These are phyloP conservation scores for Geotrichum siamense DNA, from an alignment of 1,139 yeast genomes.

Conservation along the genomic window DNA sequence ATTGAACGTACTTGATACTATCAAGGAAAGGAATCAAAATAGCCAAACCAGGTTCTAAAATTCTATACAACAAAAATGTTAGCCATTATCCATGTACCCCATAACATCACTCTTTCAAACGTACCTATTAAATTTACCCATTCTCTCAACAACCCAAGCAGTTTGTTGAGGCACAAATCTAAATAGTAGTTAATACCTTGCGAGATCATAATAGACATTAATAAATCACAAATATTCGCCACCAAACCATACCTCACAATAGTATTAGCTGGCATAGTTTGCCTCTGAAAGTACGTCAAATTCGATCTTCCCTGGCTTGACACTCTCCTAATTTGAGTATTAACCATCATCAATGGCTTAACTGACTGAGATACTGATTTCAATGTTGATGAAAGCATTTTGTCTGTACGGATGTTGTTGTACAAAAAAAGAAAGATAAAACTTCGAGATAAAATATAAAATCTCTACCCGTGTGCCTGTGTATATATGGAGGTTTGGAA, in stretches of 20 bases:
- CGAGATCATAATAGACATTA: neutral
- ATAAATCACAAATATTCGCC: neutral
- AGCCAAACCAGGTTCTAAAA: slow-evolving; percentile 73
- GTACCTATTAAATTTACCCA: slow-evolving; percentile 70
- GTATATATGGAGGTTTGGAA: neutral
- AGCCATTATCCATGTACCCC: neutral
- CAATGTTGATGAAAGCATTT: neutral
- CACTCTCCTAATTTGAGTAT: neutral
- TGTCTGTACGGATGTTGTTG: neutral
- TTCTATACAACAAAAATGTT: slow-evolving; percentile 26
- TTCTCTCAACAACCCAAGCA: slow-evolving; percentile 86
- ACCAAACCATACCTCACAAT: slow-evolving; percentile 39
- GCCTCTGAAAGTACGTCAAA: slow-evolving; percentile 58
- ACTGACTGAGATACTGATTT: neutral
- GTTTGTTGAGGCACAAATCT: slow-evolving; percentile 81
- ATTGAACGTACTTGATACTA: slow-evolving; percentile 71
- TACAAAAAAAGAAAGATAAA: too few species aligned
- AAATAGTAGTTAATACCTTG: too few species aligned
- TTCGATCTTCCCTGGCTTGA: slow-evolving; percentile 5
- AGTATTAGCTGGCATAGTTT: slow-evolving; percentile 66
- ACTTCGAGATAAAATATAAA: neutral
- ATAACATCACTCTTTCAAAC: slow-evolving; percentile 2
- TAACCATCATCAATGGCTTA: neutral
- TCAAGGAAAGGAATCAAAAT: slow-evolving; percentile 66
- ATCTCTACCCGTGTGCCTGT: neutral